Conservation (phyloP, 2,329 filamentous ascomycete species). For the Alternaria sp. region DNA sequence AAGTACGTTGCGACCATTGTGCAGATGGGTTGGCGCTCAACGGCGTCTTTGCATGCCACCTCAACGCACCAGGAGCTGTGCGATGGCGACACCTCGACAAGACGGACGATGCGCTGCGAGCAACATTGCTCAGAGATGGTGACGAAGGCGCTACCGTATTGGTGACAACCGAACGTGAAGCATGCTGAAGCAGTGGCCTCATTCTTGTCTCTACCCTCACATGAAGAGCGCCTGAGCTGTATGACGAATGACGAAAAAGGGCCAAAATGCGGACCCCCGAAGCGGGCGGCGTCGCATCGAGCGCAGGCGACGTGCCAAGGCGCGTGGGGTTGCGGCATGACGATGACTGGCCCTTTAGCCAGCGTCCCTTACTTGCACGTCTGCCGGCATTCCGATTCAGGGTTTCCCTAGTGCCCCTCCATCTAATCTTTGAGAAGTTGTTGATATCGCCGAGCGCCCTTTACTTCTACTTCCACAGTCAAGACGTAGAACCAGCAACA, state of each 20-base stretch:
- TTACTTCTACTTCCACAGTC: not conserved
- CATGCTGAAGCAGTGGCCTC: conserved; percentile 54
- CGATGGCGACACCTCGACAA: conserved; percentile 46
- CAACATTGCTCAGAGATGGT: conserved; percentile 21
- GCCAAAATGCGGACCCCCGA: conserved; percentile 15
- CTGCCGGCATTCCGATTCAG: conserved; percentile 33
- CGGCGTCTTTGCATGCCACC: conserved; percentile 13
- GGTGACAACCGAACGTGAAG: conserved; percentile 45
- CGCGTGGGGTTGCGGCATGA: conserved; percentile 27
- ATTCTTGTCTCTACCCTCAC: conserved; percentile 44
- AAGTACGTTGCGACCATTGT: conserved; percentile 22
- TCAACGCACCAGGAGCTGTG: conserved; percentile 26
- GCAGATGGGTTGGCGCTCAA: conserved; percentile 4
- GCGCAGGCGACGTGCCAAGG: conserved; percentile 39
- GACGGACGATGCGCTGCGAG: conserved; percentile 27
- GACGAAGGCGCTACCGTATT: conserved; percentile 23
- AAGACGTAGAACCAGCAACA: not conserved
- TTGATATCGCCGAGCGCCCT: not conserved
- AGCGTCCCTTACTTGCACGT: conserved; percentile 15
- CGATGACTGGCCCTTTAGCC: conserved; percentile 19
- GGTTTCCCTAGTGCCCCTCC: conserved; percentile 28
- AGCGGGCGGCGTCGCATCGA: conserved; percentile 23
- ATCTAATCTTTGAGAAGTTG: conserved; percentile 1
- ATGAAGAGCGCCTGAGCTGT: conserved; percentile 27
- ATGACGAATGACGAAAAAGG: conserved; percentile 28